Conservation (phyloP, 768 basidiomycete genomes). For the Nidularia pulvinata region DNA sequence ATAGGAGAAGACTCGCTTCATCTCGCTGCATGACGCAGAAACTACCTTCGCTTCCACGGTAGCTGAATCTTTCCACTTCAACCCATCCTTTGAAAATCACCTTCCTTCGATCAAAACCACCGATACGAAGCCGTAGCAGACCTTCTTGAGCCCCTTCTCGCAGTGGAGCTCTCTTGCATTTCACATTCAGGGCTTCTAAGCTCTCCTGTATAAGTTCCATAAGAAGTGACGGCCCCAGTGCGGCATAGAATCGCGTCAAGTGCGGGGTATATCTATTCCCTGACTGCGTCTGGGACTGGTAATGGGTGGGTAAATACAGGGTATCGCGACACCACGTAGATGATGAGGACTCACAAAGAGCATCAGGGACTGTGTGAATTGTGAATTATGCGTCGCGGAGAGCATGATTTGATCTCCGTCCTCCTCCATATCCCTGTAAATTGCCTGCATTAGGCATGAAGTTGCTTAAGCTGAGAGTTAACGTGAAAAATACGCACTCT, state of each 20-base stretch:
- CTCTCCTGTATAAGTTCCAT: conserved; percentile 47
- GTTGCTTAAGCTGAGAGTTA: neutral
- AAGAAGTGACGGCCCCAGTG: conserved; percentile 1
- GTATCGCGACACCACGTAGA: neutral
- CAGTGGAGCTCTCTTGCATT: conserved; percentile 40
- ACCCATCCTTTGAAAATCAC: conserved; percentile 75
- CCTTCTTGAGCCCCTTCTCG: conserved; percentile 9
- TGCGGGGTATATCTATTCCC: conserved; percentile 74
- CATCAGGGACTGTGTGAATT: conserved; percentile 81
- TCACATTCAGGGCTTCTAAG: conserved; percentile 45
- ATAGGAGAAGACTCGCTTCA: conserved; percentile 40
- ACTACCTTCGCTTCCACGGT: conserved; percentile 47
- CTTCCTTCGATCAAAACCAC: conserved; percentile 65
- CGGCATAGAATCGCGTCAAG: conserved; percentile 81
- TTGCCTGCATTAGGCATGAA: neutral
- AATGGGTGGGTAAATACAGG: neutral
- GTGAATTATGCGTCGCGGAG: conserved; percentile 53
- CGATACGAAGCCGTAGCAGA: conserved; percentile 51
- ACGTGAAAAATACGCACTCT: conserved; percentile 19
- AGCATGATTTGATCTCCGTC: conserved; percentile 67
- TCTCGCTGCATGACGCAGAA: conserved; percentile 76
- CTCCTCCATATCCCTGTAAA: conserved; percentile 8
- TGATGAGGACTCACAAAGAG: conserved; percentile 65
- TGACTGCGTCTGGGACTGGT: conserved; percentile 79
- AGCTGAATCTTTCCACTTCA: conserved; percentile 61